A percentile compares a stretch with the other conserved stretches of the same genome.
Evolutionary conservation across 495 filamentous ascomycete species (phyloP).

Genomic region (Penicillium ucsense): DNA sequence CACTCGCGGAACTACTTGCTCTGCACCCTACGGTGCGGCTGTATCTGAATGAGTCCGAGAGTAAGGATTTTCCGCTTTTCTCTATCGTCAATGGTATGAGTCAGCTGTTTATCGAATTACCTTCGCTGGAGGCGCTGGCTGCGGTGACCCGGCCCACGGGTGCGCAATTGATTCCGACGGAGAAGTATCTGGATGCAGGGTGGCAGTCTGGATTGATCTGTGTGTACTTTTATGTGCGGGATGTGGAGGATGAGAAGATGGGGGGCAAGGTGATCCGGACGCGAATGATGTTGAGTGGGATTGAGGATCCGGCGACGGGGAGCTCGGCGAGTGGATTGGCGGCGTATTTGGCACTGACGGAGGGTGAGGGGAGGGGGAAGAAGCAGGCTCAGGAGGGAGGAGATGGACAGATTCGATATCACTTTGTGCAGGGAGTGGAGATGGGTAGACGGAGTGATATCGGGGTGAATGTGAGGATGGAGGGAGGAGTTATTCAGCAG

Average conservation of each 20-base stretch:
- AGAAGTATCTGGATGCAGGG: conserved; percentile 43
- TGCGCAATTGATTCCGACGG: conserved; percentile 10
- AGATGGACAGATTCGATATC: conserved; percentile 21
- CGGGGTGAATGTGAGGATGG: conserved; percentile 32
- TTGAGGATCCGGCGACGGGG: conserved; percentile 65
- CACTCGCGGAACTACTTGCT: conserved; percentile 18
- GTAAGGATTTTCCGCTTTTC: conserved; percentile 17
- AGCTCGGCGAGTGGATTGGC: conserved; percentile 52
- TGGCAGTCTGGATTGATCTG: conserved; percentile 45
- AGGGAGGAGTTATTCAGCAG: conserved; percentile 28
- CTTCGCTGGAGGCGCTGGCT: conserved; percentile 26
- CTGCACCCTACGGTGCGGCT: conserved; percentile 22
- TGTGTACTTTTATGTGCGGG: conserved; percentile 50
- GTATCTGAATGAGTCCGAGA: conserved; percentile 8
- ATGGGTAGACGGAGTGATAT: conserved; percentile 64
- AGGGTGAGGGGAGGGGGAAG: conserved; percentile 14
- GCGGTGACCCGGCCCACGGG: conserved; percentile 17
- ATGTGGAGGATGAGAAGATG: conserved; percentile 19
- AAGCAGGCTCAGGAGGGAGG: background rate
- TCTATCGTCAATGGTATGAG: conserved; percentile 53
- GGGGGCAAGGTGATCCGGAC: conserved; percentile 24
- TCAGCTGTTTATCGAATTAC: conserved; percentile 51
- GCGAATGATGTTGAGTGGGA: conserved; percentile 42
- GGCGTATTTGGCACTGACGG: conserved; percentile 45
- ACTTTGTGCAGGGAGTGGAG: conserved; percentile 65